Evolutionary conservation across 169 alveolate genomes (phyloP).

Genomic region (Plasmodium yoelii): DNA sequence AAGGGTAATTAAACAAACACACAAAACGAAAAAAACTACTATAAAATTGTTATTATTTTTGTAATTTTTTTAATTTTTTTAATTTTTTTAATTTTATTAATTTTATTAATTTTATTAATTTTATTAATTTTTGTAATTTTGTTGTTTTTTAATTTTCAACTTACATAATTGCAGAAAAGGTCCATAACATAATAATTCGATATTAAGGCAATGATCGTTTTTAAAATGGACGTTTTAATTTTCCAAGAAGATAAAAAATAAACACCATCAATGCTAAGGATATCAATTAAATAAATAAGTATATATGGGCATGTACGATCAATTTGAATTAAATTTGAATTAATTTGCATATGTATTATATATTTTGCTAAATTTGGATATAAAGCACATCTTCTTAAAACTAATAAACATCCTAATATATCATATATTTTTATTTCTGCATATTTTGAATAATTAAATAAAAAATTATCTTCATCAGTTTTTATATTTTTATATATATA

Average conservation of each 20-base stretch:
- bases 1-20: too few species aligned
- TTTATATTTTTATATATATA: conserved; percentile 45
- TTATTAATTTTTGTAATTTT: too few species aligned
- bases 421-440: conserved; percentile 44
- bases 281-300: conserved; percentile 30
- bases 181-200: conserved; percentile 66
- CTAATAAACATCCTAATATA: conserved; percentile 56
- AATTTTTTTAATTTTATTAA: too few species aligned
- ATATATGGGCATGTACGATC: conserved; percentile 54
- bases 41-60: not conserved
- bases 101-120: too few species aligned
- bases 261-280: conserved; percentile 40
- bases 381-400: conserved; percentile 72
- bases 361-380: conserved; percentile 39
- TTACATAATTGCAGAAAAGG: conserved; percentile 71
- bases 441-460: conserved; percentile 35
- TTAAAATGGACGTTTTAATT: conserved; percentile 57
- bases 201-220: conserved; percentile 56
- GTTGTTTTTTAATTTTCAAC: conserved; percentile 53
- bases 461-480: conserved; percentile 33
- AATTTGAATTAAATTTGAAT: conserved; percentile 8
- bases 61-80: too few species aligned
- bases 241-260: conserved; percentile 72
- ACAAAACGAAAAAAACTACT: too few species aligned
- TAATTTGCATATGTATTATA: conserved; percentile 47